Base-by-base conservation (phyloP, 352 stramenopile genomes). In the Elongisporangium senticosum region DNA sequence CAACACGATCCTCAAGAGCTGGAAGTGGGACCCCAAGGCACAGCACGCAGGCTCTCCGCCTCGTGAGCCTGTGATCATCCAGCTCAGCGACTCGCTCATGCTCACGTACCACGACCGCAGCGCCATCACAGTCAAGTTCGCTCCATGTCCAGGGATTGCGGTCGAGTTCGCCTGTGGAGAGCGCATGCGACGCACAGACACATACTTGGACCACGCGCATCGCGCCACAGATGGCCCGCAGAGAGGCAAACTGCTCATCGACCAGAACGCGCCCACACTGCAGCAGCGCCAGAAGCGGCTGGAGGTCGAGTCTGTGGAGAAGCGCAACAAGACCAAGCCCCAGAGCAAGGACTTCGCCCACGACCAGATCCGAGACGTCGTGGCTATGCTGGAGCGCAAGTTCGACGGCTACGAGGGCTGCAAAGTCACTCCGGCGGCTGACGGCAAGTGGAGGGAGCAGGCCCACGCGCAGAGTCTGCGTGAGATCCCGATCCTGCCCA, bases 371-470 rank as follows among this genome's bases (percentile, higher is more conserved):
- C 90, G 87, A 51, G 49, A 63, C 22, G 74, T 95, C 49, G 83
- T 96, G 8, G 59, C 69, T 17, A 64, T 39, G 4, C 60, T 95
- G 7, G 87, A 96, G 62, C 64, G 52, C 8, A 77, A 71, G 28
- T 95, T 95, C 49, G 83, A 95, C 28, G 59, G 55, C 17, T 96
- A 96, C 72, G 73, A 91, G 60, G 75, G 69, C 8, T 79, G 72
- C 20, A 62, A 71, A 13, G 80, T 92, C 48, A 87, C 78, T 8
- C 79, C 79, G n/a, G 77, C 71, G 7, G 69, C 75, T 15, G 79
- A 88, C 21, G 75, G 77, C 3, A 68, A 78, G 47, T 93, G 86
- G 83, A 78, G 70, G 11, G 69, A 79, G 23, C 64, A 67, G 15
- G 82, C 83, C 14, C 67, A 73, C 21, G 26, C 71, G 8, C 67